Evolutionary conservation across 192 early-diverging fungal species (phyloP).

Genomic region (Podila minutissima): DNA sequence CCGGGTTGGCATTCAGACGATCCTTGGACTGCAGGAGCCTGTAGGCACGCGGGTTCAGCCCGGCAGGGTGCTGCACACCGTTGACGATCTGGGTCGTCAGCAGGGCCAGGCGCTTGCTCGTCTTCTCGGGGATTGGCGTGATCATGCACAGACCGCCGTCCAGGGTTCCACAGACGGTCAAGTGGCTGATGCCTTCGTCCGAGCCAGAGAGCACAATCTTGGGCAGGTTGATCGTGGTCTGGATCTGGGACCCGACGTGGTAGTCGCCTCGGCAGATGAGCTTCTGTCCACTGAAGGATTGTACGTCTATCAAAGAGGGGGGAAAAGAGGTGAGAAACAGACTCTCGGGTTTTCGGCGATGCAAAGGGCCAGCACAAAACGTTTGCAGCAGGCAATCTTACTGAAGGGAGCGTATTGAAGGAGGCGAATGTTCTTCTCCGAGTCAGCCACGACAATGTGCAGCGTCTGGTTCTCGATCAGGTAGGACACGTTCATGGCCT

Average conservation of each 20-base stretch:
- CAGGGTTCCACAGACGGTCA: constrained; percentile 64
- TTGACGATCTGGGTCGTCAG: constrained; percentile 89
- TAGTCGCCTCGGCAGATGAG: constrained; percentile 92
- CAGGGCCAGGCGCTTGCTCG: constrained; percentile 88
- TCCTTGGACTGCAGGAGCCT: constrained; percentile 70
- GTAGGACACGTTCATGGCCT: constrained; percentile 79
- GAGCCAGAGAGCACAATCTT: constrained; percentile 47
- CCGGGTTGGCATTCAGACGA: constrained; percentile 77
- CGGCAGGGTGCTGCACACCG: constrained; percentile 82
- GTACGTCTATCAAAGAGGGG: constrained; percentile 69
- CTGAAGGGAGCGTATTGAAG: constrained; percentile 89
- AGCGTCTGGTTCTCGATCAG: constrained; percentile 78
- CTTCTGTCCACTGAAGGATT: constrained; percentile 88
- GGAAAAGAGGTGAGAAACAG: neutral
- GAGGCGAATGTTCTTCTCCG: constrained; percentile 82
- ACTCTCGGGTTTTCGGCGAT: neutral
- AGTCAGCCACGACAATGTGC: constrained; percentile 86
- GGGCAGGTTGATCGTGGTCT: constrained; percentile 66
- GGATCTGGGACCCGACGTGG: constrained; percentile 81
- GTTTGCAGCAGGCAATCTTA: constrained; percentile 50
- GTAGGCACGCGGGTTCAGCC: constrained; percentile 92
- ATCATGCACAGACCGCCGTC: constrained; percentile 76
- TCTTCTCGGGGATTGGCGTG: constrained; percentile 88
- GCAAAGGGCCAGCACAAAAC: neutral
- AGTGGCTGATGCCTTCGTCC: constrained; percentile 35